A percentile compares a stretch with the other conserved stretches of the same genome.
These are phyloP conservation scores for Vitis vinifera DNA, from an alignment of 164 flowering plant species.

Conservation along the genomic window DNA sequence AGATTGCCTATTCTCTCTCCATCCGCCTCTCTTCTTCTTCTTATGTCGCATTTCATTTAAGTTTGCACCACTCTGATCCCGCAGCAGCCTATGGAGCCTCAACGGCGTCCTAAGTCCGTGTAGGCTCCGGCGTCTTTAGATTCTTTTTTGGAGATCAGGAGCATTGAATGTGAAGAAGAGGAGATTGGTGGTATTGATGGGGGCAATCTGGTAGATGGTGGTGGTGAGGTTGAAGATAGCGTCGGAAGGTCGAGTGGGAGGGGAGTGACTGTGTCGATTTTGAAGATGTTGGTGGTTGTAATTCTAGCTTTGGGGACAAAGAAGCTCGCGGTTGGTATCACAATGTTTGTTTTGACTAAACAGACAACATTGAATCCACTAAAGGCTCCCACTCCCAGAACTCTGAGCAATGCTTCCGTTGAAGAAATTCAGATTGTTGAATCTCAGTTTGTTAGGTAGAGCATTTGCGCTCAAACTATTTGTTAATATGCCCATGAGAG, in stretches of 20 bases:
- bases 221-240: not conserved
- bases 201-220: not conserved
- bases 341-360: conserved; percentile 27
- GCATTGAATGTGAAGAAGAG: no score
- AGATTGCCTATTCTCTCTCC: no score
- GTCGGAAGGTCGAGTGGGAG: not conserved
- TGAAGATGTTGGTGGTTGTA: conserved; percentile 41
- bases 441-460: not conserved
- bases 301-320: conserved; percentile 51
- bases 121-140: no score
- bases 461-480: no score
- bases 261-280: conserved; percentile 13
- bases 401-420: not conserved
- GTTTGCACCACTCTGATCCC: no score
- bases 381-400: not conserved
- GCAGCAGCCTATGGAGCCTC: not conserved
- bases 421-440: conserved; percentile 28
- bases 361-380: not conserved
- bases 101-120: not conserved
- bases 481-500: no score
- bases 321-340: conserved; percentile 48
- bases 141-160: no score
- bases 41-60: no score
- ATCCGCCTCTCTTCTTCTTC: no score
- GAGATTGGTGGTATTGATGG: not conserved